Evolutionary conservation across 257 asterid genomes (phyloP).

Genomic region (Penstemon barbatus): DNA sequence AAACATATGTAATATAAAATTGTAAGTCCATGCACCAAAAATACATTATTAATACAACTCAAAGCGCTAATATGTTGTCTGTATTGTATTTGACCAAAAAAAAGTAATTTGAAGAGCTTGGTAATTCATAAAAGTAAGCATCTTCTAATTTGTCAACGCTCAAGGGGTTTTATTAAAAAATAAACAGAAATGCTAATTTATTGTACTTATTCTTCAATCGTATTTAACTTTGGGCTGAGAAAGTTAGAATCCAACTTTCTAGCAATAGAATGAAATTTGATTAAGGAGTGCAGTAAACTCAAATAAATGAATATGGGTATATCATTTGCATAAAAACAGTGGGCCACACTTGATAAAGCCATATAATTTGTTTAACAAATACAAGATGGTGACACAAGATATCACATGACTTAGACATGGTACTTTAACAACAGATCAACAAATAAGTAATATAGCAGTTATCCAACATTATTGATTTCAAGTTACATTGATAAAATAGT

Average conservation of each 20-base stretch:
- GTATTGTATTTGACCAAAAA: background rate
- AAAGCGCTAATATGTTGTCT: conserved; percentile 1
- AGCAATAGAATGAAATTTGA: no score
- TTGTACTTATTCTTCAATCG: background rate
- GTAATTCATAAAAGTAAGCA: background rate
- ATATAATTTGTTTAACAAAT: background rate
- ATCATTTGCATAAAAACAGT: background rate
- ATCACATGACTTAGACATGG: background rate
- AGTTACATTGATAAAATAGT: no score
- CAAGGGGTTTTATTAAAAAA: background rate
- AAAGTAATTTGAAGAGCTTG: background rate
- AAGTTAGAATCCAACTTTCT: background rate
- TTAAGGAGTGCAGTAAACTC: no score
- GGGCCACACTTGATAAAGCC: background rate
- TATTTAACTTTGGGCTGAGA: conserved; percentile 11
- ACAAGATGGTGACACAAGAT: conserved; percentile 12
- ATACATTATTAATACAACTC: background rate
- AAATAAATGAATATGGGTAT: no score
- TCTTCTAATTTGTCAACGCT: background rate
- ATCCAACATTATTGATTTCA: no score
- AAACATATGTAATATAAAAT: conserved; percentile 18
- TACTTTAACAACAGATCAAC: background rate
- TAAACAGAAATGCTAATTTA: background rate
- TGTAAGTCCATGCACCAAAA: background rate
- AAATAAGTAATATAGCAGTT: no score